Evolutionary conservation across 2,329 filamentous ascomycete species (phyloP).

Genomic region (Proliferodiscus dingleyae): DNA sequence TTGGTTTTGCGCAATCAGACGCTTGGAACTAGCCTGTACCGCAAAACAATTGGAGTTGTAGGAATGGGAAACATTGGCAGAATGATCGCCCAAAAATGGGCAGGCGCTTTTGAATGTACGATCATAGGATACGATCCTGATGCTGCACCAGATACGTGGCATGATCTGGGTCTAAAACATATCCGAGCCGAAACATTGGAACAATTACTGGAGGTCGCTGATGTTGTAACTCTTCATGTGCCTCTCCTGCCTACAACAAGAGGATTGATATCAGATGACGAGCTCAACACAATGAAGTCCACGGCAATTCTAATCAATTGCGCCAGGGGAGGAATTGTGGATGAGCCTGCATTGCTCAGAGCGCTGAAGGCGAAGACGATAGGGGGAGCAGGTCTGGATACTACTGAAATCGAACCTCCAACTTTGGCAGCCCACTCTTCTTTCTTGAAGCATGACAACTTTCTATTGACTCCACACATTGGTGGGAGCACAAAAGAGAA

Average conservation of each 20-base stretch:
- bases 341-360: not conserved
- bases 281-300: not conserved
- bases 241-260: not conserved
- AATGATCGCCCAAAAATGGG: too few species aligned
- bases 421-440: not conserved
- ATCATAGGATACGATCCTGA: too few species aligned
- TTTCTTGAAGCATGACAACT: not conserved
- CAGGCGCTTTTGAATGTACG: too few species aligned
- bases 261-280: not conserved
- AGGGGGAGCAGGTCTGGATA: not conserved
- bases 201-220: not conserved
- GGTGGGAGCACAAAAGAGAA: not conserved
- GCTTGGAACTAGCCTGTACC: too few species aligned
- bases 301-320: not conserved
- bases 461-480: not conserved
- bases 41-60: too few species aligned
- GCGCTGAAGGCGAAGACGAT: not conserved
- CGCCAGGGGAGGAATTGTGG: not conserved
- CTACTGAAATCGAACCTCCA: not conserved
- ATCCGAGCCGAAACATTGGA: not conserved
- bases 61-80: too few species aligned
- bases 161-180: too few species aligned
- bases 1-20: too few species aligned
- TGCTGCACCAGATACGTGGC: too few species aligned
- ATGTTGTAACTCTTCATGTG: not conserved